Base-by-base conservation (phyloP, 306 rosid genomes). In the Abrus precatorius region DNA sequence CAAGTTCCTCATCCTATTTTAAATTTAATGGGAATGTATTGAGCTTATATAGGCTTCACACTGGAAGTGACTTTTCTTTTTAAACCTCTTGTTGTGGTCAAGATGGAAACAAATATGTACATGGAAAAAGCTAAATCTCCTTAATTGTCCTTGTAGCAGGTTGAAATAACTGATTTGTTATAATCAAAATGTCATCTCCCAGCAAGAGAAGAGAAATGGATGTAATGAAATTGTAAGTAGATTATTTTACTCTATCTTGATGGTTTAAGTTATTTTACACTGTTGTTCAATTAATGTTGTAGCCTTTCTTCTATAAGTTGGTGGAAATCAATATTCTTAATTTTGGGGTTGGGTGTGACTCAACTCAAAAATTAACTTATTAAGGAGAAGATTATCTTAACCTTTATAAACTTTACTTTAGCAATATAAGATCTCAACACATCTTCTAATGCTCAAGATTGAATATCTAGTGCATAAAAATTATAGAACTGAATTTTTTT, bases 121-220 rank as follows among this genome's bases (percentile, higher is more conserved):
- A 34, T 70, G 50, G 48, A 43, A 41, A 33, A 47, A 14, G 43
- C 14, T 76, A 81, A 82, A 71, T 65, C 70, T 70, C 28, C 13
- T 75, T 50, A 36, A 40, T 69, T 87, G 67, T 52, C 32, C 33
- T 53, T 75, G 41, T 73, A 38, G 74, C 92, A 90, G 97, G 90
- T 83, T 84, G 74, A 84, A 82, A 84, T 73, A 79, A 86, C 75
- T 79, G 57, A 57, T 76, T 79, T 77, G 38, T 47, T 76, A 6
- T 63, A 48, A 40, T 78, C 84, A 88, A 81, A 74, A 96, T 96
- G 99, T 96, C 98, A 82, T 96, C 99, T 86, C 99, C 98, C 81
- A 93, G 98, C 89, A 96, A 96, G 89, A 91, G 99, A 83, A 88
- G 99, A 87, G 99, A 96, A 78, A 93, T 96, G 97, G 99, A 96